Base-by-base conservation (phyloP, 1,139 yeast species). In the Eremothecium sinecaudum region DNA sequence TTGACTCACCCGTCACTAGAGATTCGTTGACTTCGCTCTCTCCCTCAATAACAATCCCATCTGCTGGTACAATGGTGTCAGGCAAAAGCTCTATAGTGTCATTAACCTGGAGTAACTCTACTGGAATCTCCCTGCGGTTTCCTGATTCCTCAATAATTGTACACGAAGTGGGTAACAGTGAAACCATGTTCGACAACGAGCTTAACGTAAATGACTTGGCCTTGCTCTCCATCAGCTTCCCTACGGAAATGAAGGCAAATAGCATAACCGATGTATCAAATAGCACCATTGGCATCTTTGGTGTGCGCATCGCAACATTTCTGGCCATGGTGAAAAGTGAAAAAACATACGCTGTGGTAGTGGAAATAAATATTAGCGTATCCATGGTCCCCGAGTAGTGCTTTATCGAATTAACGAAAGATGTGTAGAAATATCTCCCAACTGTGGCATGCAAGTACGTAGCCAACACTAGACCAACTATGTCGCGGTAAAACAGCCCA, bases 141-240 rank as follows among this genome's bases (percentile, higher is more conserved):
- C 66, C 36, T 11, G 34, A 37, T 17, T 40, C 31, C 16, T 45
- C 68, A 4, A 80, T 66, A 22, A 84, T 75, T 0, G 69, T 64
- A 48, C 97, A 87, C 5, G 68, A 67, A 1, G 86, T 69, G 0
- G 98, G 97, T 1, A 93, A 73, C 39, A 90, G 63, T 3, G 90
- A 77, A 30, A 92, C 68, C 24, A 92, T 66, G 43, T 76, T 72
- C 0, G 95, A 79, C 31, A 92, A 66, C 0, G 97, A 94, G 2
- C 83, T 72, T 0, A 96, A 83, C 0, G 97, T 90, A 38, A 83
- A 86, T 4, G 98, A 94, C 53, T 90, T 86, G 2, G 98, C 98
- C 46, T 72, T 77, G 57, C 82, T 83, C 53, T 92, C 98, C 15
- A 87, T 64, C 70, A 83, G 81, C 59, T 90, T 87, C 3, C 98